These are phyloP conservation scores for Colletotrichum musicola DNA, from an alignment of 2,329 filamentous ascomycete genomes.

Conservation along the genomic window DNA sequence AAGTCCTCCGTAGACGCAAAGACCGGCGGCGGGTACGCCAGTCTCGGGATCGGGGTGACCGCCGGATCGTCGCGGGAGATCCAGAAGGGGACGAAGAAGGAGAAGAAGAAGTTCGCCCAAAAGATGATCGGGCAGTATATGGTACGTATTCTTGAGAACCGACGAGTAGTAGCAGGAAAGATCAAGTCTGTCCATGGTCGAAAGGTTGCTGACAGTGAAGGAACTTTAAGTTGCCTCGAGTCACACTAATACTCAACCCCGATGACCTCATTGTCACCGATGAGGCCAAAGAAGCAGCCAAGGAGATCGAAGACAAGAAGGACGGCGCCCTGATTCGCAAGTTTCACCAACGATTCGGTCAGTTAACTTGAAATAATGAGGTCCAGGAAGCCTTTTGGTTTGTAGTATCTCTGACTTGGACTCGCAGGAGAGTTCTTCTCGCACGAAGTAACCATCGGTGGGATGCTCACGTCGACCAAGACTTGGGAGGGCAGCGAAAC, in stretches of 20 bases:
- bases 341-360: conserved; percentile 17
- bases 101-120: neutral
- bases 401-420: neutral
- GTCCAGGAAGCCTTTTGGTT: neutral
- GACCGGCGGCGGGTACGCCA: conserved; percentile 4
- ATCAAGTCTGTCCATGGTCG: no score
- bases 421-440: conserved; percentile 22
- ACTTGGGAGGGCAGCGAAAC: neutral
- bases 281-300: neutral
- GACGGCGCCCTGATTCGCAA: neutral
- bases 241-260: conserved; percentile 5
- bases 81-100: neutral
- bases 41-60: neutral
- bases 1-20: conserved; percentile 22
- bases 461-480: conserved; percentile 23
- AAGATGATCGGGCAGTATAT: conserved; percentile 22
- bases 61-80: neutral
- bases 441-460: conserved; percentile 19
- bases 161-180: no score
- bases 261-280: conserved; percentile 19
- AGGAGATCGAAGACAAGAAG: neutral
- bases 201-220: no score
- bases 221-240: conserved; percentile 4
- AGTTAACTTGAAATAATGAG: neutral
- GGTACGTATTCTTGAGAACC: neutral